phyloP scores from a whole-genome alignment of 2,329 filamentous ascomycete species.

The Parafenestella ontariensis region DNA sequence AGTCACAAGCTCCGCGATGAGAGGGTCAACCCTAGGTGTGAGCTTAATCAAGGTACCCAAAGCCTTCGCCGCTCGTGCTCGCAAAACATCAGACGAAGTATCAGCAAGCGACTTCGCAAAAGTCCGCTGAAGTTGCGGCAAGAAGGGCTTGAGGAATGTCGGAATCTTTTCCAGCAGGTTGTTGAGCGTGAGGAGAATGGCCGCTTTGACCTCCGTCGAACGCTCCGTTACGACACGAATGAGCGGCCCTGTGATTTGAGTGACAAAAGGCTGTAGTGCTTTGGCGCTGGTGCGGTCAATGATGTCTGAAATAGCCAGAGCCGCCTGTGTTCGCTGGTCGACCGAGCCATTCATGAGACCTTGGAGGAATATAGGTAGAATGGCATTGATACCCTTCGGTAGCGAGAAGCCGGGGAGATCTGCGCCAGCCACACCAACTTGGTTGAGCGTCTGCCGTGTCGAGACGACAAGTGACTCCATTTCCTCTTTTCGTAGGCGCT shows the following conservation, averaged over 20 bases:
- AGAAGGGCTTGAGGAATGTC: slow-evolving; percentile 90
- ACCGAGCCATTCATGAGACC: slow-evolving; percentile 95
- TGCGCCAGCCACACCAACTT: slow-evolving; percentile 85
- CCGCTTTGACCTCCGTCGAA: slow-evolving; percentile 93
- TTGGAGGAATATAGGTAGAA: slow-evolving; percentile 95
- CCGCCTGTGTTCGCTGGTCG: slow-evolving; percentile 90
- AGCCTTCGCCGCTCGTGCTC: slow-evolving; percentile 89
- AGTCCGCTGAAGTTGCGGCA: slow-evolving; percentile 94
- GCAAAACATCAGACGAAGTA: slow-evolving; percentile 84
- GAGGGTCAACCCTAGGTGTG: slow-evolving; percentile 91
- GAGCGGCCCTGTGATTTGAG: slow-evolving; percentile 94
- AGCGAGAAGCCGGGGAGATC: slow-evolving; percentile 86
- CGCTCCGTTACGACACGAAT: slow-evolving; percentile 98
- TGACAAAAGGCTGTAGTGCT: slow-evolving; percentile 91
- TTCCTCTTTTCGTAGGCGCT: slow-evolving; percentile 91
- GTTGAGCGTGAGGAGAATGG: slow-evolving; percentile 92
- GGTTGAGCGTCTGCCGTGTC: slow-evolving; percentile 83
- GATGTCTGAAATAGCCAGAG: slow-evolving; percentile 92
- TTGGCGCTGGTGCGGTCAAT: slow-evolving; percentile 90
- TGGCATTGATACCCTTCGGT: slow-evolving; percentile 95
- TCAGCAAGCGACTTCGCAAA: slow-evolving; percentile 97
- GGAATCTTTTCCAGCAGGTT: slow-evolving; percentile 97
- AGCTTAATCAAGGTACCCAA: slow-evolving; percentile 94
- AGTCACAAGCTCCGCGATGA: slow-evolving; percentile 92
- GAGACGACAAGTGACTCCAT: slow-evolving; percentile 93